phyloP scores from a whole-genome alignment of 371 early-diverging fungal species.

The Capniomyces stellatus region DNA sequence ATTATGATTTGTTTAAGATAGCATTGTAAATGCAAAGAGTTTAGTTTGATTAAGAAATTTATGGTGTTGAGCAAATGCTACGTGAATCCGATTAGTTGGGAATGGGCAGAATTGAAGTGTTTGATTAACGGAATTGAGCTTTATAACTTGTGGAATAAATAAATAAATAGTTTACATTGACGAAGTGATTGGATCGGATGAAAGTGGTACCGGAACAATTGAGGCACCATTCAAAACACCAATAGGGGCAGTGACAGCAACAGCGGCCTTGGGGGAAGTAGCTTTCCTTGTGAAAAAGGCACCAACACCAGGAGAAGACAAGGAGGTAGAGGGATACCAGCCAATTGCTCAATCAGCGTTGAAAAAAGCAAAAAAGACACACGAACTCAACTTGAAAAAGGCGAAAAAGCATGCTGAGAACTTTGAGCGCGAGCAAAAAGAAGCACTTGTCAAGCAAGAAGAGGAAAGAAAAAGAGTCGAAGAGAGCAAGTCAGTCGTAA shows the following conservation, averaged over 20 bases:
- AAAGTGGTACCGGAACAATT: constrained; percentile 40
- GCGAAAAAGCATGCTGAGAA: constrained; percentile 61
- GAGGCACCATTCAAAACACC: constrained; percentile 48
- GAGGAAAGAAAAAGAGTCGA: constrained; percentile 65
- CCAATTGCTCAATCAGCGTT: constrained; percentile 73
- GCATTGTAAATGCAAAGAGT: too few relatives aligned
- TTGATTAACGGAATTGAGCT: not conserved
- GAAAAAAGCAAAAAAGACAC: constrained; percentile 82
- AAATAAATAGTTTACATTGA: constrained; percentile 32
- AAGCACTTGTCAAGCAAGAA: constrained; percentile 41
- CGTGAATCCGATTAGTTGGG: too few relatives aligned
- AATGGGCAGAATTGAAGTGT: too few relatives aligned
- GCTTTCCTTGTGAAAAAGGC: constrained; percentile 28
- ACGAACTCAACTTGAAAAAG: constrained; percentile 67
- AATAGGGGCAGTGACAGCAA: constrained; percentile 32
- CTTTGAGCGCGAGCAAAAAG: constrained; percentile 48
- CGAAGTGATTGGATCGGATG: constrained; percentile 54
- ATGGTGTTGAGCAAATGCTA: too few relatives aligned
- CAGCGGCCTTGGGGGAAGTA: constrained; percentile 7
- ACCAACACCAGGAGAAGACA: constrained; percentile 52
- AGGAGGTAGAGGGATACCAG: constrained; percentile 37
- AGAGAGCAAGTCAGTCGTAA: constrained; percentile 61
- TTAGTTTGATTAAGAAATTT: too few relatives aligned
- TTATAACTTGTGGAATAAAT: not conserved
- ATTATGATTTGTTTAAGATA: too few relatives aligned